phyloP scores from a whole-genome alignment of 2,329 filamentous ascomycete species.

The Sporothrix protearum region DNA sequence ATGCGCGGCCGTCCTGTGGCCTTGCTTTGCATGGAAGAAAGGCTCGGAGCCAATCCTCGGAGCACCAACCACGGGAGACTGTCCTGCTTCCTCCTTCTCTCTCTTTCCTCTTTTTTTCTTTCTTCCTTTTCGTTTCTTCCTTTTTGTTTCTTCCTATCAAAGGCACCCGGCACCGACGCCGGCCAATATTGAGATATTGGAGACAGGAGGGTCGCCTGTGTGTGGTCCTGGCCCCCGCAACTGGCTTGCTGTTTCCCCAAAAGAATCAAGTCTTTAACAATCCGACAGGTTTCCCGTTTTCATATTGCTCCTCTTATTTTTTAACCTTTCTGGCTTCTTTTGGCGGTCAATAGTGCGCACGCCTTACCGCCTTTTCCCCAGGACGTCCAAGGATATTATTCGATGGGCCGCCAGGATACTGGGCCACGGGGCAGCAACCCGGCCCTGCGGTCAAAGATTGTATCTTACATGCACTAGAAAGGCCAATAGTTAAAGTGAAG shows the following conservation, averaged over 20 bases:
- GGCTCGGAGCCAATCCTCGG: not conserved
- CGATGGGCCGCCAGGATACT: not conserved
- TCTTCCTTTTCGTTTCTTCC: not conserved
- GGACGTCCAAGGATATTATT: no score
- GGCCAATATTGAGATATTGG: not conserved
- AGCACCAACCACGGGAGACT: not conserved
- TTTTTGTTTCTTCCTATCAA: not conserved
- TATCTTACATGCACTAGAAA: no score
- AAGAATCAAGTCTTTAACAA: not conserved
- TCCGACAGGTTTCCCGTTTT: not conserved
- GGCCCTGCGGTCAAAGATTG: no score
- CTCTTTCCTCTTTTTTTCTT: not conserved
- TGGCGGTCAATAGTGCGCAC: no score
- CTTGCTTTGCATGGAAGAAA: not conserved
- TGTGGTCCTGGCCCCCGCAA: not conserved
- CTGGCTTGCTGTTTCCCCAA: not conserved
- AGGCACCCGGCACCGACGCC: conserved; percentile 6
- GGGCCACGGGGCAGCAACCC: not conserved
- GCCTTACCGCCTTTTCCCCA: not conserved
- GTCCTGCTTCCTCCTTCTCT: no score
- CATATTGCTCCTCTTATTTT: not conserved
- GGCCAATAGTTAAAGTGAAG: not conserved
- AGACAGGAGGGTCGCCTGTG: no score
- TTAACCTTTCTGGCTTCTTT: not conserved
- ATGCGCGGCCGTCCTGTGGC: not conserved